These are phyloP conservation scores for Trichophyton verrucosum DNA, from an alignment of 2,329 filamentous ascomycete genomes.

Conservation along the genomic window DNA sequence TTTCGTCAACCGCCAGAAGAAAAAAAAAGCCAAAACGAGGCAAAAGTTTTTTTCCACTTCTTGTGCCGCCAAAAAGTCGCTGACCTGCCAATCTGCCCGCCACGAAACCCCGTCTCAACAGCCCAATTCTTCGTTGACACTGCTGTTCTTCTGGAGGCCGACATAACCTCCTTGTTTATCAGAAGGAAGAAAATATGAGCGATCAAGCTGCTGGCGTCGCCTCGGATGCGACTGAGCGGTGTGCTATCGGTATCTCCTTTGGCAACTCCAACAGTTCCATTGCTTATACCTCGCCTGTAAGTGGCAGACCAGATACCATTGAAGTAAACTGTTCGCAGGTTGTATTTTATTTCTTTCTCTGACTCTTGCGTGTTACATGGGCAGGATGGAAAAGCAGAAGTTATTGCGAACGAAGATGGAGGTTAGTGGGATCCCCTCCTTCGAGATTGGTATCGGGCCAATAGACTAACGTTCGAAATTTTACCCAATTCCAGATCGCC, in stretches of 20 bases:
- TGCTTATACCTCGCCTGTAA: constrained; percentile 61
- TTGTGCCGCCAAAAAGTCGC: neutral
- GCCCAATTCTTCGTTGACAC: neutral
- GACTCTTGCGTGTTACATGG: constrained; percentile 3
- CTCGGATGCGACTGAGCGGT: constrained; percentile 37
- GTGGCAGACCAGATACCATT: constrained; percentile 15
- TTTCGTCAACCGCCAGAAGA: neutral
- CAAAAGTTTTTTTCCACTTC: neutral
- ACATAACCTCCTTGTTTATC: constrained; percentile 1
- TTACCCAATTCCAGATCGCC: constrained; percentile 55
- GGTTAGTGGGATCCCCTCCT: constrained; percentile 41
- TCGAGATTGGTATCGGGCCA: neutral
- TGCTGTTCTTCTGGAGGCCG: neutral
- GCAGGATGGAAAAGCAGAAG: constrained; percentile 83
- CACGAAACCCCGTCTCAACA: neutral
- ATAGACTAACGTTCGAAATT: neutral
- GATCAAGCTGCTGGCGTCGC: constrained; percentile 43
- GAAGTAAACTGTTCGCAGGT: neutral
- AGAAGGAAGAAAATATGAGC: constrained; percentile 28
- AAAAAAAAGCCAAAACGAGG: neutral
- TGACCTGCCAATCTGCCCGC: neutral
- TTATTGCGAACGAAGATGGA: constrained; percentile 98
- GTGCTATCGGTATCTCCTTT: constrained; percentile 89
- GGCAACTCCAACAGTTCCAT: constrained; percentile 98
- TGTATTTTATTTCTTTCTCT: neutral